These are phyloP conservation scores for Lecanicillium sp. DNA, from an alignment of 2,329 filamentous ascomycete species.

Conservation along the genomic window DNA sequence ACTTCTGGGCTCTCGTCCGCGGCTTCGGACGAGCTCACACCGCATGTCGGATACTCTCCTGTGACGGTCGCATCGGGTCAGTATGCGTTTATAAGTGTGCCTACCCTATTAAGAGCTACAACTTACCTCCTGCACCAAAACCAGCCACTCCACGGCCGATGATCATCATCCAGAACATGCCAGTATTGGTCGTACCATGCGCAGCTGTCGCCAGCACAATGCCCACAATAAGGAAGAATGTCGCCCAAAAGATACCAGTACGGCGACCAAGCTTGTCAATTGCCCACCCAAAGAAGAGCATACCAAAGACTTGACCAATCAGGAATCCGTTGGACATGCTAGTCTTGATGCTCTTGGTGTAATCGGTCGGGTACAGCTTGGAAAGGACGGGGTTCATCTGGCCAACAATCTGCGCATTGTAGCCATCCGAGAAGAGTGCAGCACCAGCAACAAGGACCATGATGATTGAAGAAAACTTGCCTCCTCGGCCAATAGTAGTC, in stretches of 20 bases:
- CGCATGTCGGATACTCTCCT: slow-evolving; percentile 28
- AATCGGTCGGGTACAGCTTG: slow-evolving; percentile 26
- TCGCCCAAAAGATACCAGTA: slow-evolving; percentile 39
- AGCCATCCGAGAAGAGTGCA: slow-evolving; percentile 29
- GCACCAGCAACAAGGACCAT: slow-evolving; percentile 25
- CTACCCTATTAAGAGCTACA: too few relatives aligned
- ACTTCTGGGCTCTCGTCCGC: slow-evolving; percentile 23
- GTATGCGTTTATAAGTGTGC: neutral
- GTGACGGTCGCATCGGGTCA: neutral
- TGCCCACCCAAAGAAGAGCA: slow-evolving; percentile 34
- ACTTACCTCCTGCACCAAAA: slow-evolving; percentile 35
- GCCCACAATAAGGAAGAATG: slow-evolving; percentile 39
- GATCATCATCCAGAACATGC: slow-evolving; percentile 47
- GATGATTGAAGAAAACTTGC: slow-evolving; percentile 4
- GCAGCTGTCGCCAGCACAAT: slow-evolving; percentile 39
- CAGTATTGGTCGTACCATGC: slow-evolving; percentile 33
- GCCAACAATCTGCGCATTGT: slow-evolving; percentile 29
- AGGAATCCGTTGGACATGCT: slow-evolving; percentile 34
- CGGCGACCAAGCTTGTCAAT: slow-evolving; percentile 42
- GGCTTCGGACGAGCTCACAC: slow-evolving; percentile 23
- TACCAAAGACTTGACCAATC: slow-evolving; percentile 36
- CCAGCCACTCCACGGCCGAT: slow-evolving; percentile 41
- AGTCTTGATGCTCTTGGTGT: slow-evolving; percentile 30
- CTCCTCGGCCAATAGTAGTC: neutral
- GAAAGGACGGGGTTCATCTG: slow-evolving; percentile 28